Percentiles rank a stretch among this genome's conserved stretches.
These are phyloP conservation scores for Boletellus dicymbophilus DNA, from an alignment of 1,284 basidiomycete genomes.

Conservation along the genomic window DNA sequence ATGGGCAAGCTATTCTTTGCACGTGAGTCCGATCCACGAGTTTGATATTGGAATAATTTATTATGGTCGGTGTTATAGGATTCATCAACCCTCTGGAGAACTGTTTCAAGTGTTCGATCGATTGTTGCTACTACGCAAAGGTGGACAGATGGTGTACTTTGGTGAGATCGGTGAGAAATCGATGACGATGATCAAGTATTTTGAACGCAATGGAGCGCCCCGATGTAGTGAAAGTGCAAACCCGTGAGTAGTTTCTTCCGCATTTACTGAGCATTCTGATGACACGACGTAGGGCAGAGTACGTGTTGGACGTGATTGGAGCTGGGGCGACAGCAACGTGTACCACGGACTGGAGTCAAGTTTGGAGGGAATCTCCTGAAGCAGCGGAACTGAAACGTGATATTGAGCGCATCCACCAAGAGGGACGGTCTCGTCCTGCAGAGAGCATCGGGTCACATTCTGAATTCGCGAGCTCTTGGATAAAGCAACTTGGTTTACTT, in stretches of 20 bases:
- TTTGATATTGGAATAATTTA: not conserved
- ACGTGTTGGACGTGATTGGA: slow-evolving; percentile 67
- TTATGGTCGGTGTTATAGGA: not conserved
- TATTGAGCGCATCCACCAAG: slow-evolving; percentile 39
- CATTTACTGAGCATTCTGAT: not conserved
- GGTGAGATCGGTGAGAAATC: slow-evolving; percentile 69
- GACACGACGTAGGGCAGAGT: slow-evolving; percentile 56
- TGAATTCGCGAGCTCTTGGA: slow-evolving; percentile 54
- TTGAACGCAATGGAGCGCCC: slow-evolving; percentile 59
- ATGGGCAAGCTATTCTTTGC: slow-evolving; percentile 73
- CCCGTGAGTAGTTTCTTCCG: slow-evolving; percentile 25
- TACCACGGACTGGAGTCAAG: slow-evolving; percentile 43
- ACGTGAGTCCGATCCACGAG: slow-evolving; percentile 52
- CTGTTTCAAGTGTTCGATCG: slow-evolving; percentile 70
- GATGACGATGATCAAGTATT: slow-evolving; percentile 62
- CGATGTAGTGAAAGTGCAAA: slow-evolving; percentile 44
- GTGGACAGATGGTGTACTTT: slow-evolving; percentile 76
- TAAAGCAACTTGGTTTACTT: slow-evolving; percentile 49
- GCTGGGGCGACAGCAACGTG: slow-evolving; percentile 55
- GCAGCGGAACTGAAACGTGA: slow-evolving; percentile 31
- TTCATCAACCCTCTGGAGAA: slow-evolving; percentile 59
- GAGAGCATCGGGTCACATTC: slow-evolving; percentile 27
- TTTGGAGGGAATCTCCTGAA: slow-evolving; percentile 45
- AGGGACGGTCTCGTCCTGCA: slow-evolving; percentile 17
- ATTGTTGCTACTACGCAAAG: slow-evolving; percentile 58